Evolutionary conservation across 1,284 basidiomycete species (phyloP).

Genomic region (Fistulinella cinereoalba): DNA sequence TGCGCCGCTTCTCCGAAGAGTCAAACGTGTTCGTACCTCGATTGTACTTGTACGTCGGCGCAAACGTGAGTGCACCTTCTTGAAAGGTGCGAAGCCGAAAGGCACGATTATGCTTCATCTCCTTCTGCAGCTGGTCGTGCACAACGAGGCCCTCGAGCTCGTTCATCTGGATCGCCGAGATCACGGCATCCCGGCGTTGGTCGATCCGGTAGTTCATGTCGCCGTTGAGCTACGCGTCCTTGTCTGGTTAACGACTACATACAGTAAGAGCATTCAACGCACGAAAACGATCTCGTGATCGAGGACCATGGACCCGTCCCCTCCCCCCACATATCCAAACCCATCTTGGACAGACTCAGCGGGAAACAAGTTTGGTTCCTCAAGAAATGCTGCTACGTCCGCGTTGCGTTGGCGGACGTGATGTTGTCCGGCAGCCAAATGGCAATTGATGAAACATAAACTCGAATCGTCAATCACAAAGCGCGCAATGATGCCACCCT

Average conservation of each 20-base stretch:
- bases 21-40: constrained; percentile 78
- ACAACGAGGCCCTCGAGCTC: constrained; percentile 64
- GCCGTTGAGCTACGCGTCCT: constrained; percentile 56
- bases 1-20: constrained; percentile 81
- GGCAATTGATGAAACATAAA: constrained; percentile 93
- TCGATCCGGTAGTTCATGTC: constrained; percentile 96
- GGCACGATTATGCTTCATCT: constrained; percentile 81
- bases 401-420: constrained; percentile 81
- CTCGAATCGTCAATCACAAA: constrained; percentile 90
- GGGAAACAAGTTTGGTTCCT: constrained; percentile 74
- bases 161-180: constrained; percentile 62
- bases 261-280: constrained; percentile 35
- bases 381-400: constrained; percentile 83
- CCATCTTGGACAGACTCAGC: constrained; percentile 43
- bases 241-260: background rate
- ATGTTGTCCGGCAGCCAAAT: constrained; percentile 91
- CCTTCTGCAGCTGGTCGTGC: constrained; percentile 89
- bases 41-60: constrained; percentile 97
- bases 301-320: constrained; percentile 90
- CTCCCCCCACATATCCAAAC: constrained; percentile 81
- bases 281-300: constrained; percentile 95
- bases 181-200: constrained; percentile 77
- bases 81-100: constrained; percentile 83
- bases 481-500: constrained; percentile 92
- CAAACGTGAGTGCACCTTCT: constrained; percentile 81